phyloP scores from a whole-genome alignment of 1,139 yeast genomes.

The Blastobotrys malaysiensis region DNA sequence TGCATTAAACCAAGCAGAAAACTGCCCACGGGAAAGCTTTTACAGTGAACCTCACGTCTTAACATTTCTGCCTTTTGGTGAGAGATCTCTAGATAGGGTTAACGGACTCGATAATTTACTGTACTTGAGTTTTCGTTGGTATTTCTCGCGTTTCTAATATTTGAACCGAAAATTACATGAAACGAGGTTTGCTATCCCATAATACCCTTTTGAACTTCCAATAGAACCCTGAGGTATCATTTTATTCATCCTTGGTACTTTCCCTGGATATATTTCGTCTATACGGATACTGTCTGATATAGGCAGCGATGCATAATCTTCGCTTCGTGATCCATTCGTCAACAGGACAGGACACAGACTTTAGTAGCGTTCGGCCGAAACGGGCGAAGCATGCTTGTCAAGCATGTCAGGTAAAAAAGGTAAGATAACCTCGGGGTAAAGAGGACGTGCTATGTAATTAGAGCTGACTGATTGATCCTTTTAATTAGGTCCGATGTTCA shows the following conservation, averaged over 20 bases:
- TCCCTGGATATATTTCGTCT: background rate
- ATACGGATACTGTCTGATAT: background rate
- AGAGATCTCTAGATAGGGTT: background rate
- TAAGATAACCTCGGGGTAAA: constrained; percentile 4
- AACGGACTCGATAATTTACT: background rate
- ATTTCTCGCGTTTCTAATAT: background rate
- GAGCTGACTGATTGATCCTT: background rate
- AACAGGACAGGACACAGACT: constrained; percentile 5
- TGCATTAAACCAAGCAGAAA: background rate
- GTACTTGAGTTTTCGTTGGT: background rate
- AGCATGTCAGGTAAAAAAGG: constrained; percentile 15
- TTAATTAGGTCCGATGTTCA: constrained; percentile 17
- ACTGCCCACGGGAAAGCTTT: no score
- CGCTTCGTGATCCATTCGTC: constrained; percentile 1
- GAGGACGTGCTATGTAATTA: background rate
- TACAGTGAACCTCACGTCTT: background rate
- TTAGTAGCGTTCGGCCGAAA: constrained; percentile 11
- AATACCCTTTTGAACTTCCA: background rate
- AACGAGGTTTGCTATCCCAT: background rate
- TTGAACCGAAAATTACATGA: background rate
- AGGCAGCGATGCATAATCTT: background rate
- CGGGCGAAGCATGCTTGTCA: constrained; percentile 19
- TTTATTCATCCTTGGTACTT: no score
- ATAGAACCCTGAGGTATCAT: background rate
- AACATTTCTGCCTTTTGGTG: background rate